Conservation (phyloP, 768 basidiomycete species). For the Tephrocybe sp. region DNA sequence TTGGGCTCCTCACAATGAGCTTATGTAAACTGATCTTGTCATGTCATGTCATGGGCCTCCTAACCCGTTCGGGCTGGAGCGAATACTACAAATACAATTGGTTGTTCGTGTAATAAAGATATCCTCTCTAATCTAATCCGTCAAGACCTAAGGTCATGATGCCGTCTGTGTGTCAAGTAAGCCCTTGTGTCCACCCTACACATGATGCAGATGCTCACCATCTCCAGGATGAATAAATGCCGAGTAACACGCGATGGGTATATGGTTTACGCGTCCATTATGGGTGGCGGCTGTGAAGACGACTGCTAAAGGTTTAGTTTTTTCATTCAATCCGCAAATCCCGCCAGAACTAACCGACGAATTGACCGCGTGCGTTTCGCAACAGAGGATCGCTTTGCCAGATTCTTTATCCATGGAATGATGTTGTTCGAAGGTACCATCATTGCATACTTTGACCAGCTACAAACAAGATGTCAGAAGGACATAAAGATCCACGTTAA, state of each 20-base stretch:
- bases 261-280: background rate
- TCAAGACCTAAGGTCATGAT: background rate
- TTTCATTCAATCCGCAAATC: background rate
- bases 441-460: conserved; percentile 1
- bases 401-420: conserved; percentile 9
- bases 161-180: background rate
- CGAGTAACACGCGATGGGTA: background rate
- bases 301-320: background rate
- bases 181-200: background rate
- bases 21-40: conserved; percentile 17
- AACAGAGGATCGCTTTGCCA: conserved; percentile 8
- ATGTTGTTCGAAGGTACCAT: background rate
- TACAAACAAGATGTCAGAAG: background rate
- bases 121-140: background rate
- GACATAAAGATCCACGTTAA: background rate
- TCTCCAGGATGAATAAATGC: conserved; percentile 5
- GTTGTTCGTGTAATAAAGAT: conserved; percentile 11
- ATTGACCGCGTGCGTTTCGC: conserved; percentile 12
- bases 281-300: conserved; percentile 8
- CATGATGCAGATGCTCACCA: background rate
- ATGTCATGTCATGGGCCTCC: background rate
- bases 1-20: conserved; percentile 6
- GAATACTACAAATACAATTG: conserved; percentile 4
- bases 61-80: background rate
- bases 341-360: conserved; percentile 2